Conservation (phyloP, 768 basidiomycete species). For the Melanogaster broomeanus region DNA sequence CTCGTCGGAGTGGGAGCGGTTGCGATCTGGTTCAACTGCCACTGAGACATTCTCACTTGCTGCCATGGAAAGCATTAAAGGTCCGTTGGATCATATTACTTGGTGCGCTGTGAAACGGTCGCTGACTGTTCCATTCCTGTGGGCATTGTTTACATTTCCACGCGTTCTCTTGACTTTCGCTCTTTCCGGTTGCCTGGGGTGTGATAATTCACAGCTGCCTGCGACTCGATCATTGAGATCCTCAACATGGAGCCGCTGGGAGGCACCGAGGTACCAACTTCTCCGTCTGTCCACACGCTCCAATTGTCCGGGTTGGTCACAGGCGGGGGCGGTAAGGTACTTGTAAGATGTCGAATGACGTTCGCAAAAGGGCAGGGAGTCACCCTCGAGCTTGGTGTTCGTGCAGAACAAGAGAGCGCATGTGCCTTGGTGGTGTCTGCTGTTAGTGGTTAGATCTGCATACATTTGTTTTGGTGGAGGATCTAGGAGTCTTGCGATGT, state of each 20-base stretch:
- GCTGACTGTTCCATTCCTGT: slow-evolving; percentile 21
- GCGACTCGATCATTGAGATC: slow-evolving; percentile 93
- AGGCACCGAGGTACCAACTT: slow-evolving; percentile 81
- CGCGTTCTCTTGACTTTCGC: slow-evolving; percentile 6
- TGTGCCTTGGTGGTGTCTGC: slow-evolving; percentile 89
- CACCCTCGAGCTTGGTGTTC: slow-evolving; percentile 86
- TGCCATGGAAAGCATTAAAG: slow-evolving; percentile 91
- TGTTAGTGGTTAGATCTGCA: slow-evolving; percentile 60
- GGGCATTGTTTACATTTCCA: slow-evolving; percentile 8
- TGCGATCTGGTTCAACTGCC: slow-evolving; percentile 72
- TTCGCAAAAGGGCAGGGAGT: slow-evolving; percentile 89
- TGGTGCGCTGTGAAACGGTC: slow-evolving; percentile 7
- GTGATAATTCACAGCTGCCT: slow-evolving; percentile 67
- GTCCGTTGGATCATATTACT: slow-evolving; percentile 45
- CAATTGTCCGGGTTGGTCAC: slow-evolving; percentile 89
- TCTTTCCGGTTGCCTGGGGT: not conserved
- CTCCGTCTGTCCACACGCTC: slow-evolving; percentile 88
- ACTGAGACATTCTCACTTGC: slow-evolving; percentile 95
- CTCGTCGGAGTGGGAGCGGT: slow-evolving; percentile 91
- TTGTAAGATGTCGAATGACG: slow-evolving; percentile 95
- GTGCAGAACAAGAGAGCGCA: slow-evolving; percentile 87
- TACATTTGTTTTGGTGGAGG: not conserved
- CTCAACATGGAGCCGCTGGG: slow-evolving; percentile 97
- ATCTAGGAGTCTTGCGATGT: slow-evolving; percentile 8
- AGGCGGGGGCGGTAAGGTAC: slow-evolving; percentile 95